Base-by-base conservation (phyloP, 257 asterid genomes). In the Solanum gandarillasii region DNA sequence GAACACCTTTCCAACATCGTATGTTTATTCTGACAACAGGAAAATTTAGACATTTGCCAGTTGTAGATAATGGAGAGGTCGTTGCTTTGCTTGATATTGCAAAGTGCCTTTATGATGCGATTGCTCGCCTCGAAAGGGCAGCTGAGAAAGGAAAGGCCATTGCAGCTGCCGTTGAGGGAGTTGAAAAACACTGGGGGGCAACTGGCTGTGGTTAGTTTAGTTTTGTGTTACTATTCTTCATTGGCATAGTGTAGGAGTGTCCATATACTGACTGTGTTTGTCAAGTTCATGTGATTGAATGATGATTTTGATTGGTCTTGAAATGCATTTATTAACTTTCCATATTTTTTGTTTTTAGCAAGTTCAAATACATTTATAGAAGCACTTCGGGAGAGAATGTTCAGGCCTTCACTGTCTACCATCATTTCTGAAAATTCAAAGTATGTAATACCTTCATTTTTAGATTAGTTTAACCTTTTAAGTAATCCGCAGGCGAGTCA, bases 61-160 rank as follows among this genome's bases (percentile, higher is more conserved):
- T 97, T 84, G 99, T 97, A 20, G 99, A 97, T 38, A 94, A 97
- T 83, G 99, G 99, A 35, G 99, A 97, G 92, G 99, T 97, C 71
- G 90, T 97, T 91, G 98, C 99, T 71, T 86, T 97, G 72, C 98
- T 97, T 58, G 99, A 97, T 91, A 97, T 97, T 83, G 96, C 99
- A 58, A 97, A 96, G 89, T 97, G 99, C 87, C 91, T 97, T 88
- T 96, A 97, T 46, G 88, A 87, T 76, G 88, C 88, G 1, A 87
- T 87, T 58, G 85, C 88, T 76, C 88, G 88, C 32, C 72, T 87
- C 10, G 88, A 87, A 78, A 87, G 88, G 86, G 88, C 88, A 62
- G 86, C 88, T 76, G 88, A 87, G 88, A 87, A 87, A 78, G 88
- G 88, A 20, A 60, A 87, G 88, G 88, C 88, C 84, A 87, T 87